These are phyloP conservation scores for Pythium aquatile DNA, from an alignment of 352 stramenopile species.

Conservation along the genomic window DNA sequence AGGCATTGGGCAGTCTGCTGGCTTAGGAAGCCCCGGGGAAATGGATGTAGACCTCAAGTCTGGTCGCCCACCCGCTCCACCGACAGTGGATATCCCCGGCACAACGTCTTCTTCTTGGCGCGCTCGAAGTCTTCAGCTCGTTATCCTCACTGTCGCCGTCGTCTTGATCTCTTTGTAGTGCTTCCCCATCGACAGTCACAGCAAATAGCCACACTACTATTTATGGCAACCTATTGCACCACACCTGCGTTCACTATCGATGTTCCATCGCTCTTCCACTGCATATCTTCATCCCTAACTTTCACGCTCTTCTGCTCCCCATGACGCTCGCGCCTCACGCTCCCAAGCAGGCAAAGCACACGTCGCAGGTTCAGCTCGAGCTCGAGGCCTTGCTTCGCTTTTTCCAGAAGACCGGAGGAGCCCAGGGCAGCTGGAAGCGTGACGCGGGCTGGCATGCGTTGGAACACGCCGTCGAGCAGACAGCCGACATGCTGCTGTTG, in stretches of 20 bases:
- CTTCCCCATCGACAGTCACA: neutral
- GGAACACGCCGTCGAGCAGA: conserved; percentile 19
- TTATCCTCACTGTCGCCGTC: neutral
- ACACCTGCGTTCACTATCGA: too few species aligned
- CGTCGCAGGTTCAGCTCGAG: conserved; percentile 41
- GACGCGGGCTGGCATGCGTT: conserved; percentile 43
- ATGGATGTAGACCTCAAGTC: neutral
- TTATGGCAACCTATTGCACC: neutral
- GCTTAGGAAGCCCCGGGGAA: neutral
- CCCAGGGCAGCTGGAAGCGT: conserved; percentile 32
- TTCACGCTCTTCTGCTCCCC: neutral
- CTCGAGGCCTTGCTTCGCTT: conserved; percentile 42
- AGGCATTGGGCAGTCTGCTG: neutral
- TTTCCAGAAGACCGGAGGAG: conserved; percentile 42
- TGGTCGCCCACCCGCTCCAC: neutral
- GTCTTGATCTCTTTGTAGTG: neutral
- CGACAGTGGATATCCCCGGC: neutral
- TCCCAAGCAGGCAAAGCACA: conserved; percentile 26
- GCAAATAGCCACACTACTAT: neutral
- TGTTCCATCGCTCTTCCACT: neutral
- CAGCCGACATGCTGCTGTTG: conserved; percentile 24
- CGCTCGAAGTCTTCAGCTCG: neutral
- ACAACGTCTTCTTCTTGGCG: neutral
- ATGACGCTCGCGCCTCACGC: conserved; percentile 10
- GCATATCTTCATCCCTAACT: neutral